Conservation (phyloP, 2,329 filamentous ascomycete species). For the Colletotrichum phormii region DNA sequence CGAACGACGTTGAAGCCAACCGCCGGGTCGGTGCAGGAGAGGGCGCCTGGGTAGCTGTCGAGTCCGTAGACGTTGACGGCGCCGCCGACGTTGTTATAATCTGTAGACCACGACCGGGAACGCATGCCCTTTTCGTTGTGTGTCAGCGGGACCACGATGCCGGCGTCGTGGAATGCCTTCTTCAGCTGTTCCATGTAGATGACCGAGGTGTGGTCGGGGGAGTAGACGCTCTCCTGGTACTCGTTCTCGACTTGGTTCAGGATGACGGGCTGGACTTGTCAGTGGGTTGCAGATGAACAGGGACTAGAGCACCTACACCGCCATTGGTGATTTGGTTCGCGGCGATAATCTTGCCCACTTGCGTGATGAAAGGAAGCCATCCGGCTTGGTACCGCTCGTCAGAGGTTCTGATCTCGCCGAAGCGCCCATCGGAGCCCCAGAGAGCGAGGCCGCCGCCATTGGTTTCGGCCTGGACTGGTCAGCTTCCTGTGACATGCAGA, state of each 20-base stretch:
- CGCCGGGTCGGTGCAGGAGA: constrained; percentile 69
- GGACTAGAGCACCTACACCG: constrained; percentile 60
- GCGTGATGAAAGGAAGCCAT: constrained; percentile 55
- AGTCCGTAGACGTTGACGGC: constrained; percentile 60
- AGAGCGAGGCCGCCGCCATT: constrained; percentile 52
- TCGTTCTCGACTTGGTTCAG: constrained; percentile 87
- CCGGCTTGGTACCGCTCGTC: constrained; percentile 54
- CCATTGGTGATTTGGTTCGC: constrained; percentile 85
- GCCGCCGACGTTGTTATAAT: constrained; percentile 67
- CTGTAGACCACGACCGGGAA: constrained; percentile 61
- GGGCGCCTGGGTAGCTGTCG: constrained; percentile 72
- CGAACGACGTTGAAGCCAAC: constrained; percentile 49
- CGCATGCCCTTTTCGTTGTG: constrained; percentile 72
- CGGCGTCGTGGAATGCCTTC: constrained; percentile 74
- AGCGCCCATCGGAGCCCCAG: constrained; percentile 40
- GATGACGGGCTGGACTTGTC: constrained; percentile 75
- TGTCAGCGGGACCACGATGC: constrained; percentile 80
- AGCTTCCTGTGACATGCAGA: background rate
- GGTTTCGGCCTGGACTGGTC: constrained; percentile 35
- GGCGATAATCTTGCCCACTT: constrained; percentile 74
- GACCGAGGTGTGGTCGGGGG: constrained; percentile 54
- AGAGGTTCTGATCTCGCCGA: constrained; percentile 52
- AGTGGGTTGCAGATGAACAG: constrained; percentile 56
- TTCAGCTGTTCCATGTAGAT: constrained; percentile 59
- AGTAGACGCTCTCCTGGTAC: constrained; percentile 68